Conservation (phyloP, 768 basidiomycete genomes). For the Lactarius evosmus region DNA sequence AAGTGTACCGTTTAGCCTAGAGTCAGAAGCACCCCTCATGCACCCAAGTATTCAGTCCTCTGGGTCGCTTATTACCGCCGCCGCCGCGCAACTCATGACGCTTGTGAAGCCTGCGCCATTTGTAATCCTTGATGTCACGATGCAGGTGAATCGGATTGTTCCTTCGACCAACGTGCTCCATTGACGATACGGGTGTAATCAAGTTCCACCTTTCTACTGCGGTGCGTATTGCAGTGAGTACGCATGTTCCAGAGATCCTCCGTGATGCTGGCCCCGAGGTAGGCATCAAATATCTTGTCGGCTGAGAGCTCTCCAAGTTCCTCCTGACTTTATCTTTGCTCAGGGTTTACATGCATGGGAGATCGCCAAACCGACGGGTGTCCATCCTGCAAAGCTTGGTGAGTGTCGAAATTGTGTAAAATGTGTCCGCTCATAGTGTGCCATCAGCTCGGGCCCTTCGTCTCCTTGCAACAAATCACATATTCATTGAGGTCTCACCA, state of each 20-base stretch:
- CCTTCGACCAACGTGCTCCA: not conserved
- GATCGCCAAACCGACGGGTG: not conserved
- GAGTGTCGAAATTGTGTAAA: conserved; percentile 34
- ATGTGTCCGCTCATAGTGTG: no score
- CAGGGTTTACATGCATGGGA: conserved; percentile 5
- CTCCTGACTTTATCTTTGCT: not conserved
- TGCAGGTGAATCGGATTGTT: conserved; percentile 1
- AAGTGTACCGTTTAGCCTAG: not conserved
- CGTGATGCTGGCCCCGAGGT: conserved; percentile 15
- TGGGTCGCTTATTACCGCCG: not conserved
- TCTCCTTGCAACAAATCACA: not conserved
- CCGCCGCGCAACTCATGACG: not conserved
- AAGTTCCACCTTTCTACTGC: not conserved
- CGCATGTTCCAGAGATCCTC: conserved; percentile 16
- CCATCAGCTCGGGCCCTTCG: not conserved
- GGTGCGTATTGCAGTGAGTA: not conserved
- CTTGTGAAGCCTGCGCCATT: not conserved
- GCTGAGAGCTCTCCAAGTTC: not conserved
- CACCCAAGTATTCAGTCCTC: conserved; percentile 1
- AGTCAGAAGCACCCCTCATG: not conserved
- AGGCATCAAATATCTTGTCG: not conserved
- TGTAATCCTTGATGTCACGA: not conserved
- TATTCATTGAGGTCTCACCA: not conserved
- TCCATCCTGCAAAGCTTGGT: conserved; percentile 17
- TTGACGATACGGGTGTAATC: not conserved